phyloP scores from a whole-genome alignment of 2,329 filamentous ascomycete species.

The Calonectria ilicicola region DNA sequence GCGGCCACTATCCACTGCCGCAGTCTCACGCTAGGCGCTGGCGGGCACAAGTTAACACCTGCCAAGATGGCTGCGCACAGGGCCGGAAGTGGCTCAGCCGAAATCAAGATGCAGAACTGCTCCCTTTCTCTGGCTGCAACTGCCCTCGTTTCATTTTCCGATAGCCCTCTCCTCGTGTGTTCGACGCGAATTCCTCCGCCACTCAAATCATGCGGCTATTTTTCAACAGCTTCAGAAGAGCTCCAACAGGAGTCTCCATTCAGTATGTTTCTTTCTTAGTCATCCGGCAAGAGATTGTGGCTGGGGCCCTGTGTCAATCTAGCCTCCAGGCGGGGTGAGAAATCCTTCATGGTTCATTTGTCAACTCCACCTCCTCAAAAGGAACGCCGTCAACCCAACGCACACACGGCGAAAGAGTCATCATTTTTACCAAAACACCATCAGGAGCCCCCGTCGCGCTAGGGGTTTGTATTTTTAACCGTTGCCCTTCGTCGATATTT shows the following conservation, averaged over 20 bases:
- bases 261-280: neutral
- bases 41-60: neutral
- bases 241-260: neutral
- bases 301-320: constrained; percentile 5
- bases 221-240: too few relatives aligned
- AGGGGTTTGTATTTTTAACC: neutral
- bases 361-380: constrained; percentile 20
- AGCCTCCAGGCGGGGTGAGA: neutral
- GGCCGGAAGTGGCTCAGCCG: neutral
- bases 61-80: neutral
- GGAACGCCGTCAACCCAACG: neutral
- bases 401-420: constrained; percentile 31
- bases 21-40: too few relatives aligned
- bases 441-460: neutral
- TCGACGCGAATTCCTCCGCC: neutral
- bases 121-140: neutral
- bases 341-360: constrained; percentile 11
- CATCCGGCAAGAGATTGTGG: neutral
- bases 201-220: neutral
- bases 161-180: too few relatives aligned
- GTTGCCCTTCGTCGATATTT: neutral
- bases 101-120: neutral
- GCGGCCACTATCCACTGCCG: neutral
- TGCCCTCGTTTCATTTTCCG: neutral
- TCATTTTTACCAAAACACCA: constrained; percentile 8